Conservation (phyloP, 2,329 filamentous ascomycete species). For the Epichloe festucae region DNA sequence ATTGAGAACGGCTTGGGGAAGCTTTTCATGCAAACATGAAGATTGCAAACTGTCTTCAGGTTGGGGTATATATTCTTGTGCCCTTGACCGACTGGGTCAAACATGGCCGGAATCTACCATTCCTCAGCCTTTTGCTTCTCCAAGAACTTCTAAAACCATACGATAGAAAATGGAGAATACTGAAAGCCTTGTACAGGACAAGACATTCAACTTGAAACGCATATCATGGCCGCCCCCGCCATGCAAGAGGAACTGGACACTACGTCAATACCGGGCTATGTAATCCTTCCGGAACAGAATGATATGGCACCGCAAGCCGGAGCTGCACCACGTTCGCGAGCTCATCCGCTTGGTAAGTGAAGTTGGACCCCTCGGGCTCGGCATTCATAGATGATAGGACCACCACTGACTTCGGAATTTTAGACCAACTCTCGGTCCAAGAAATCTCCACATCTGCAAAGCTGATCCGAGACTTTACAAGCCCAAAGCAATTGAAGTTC, state of each 20-base stretch:
- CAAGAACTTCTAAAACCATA: background rate
- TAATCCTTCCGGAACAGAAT: conserved; percentile 30
- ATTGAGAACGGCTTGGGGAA: background rate
- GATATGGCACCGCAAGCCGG: conserved; percentile 23
- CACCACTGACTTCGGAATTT: background rate
- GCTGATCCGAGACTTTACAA: conserved; percentile 29
- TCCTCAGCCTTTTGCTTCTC: background rate
- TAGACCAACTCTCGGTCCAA: conserved; percentile 38
- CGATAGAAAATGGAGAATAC: background rate
- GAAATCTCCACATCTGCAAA: conserved; percentile 39
- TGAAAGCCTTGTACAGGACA: background rate
- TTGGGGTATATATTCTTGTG: conserved; percentile 2
- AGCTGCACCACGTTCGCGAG: conserved; percentile 15
- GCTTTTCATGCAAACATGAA: background rate
- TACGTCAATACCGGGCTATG: conserved; percentile 31
- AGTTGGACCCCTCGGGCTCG: background rate
- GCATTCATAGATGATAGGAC: background rate
- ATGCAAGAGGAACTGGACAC: conserved; percentile 19
- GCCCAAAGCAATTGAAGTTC: conserved; percentile 25
- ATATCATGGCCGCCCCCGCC: conserved; percentile 10
- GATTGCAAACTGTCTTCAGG: background rate
- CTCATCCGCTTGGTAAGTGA: conserved; percentile 24
- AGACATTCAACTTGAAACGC: background rate
- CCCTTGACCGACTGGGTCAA: background rate
- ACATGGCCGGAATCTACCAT: background rate